These are phyloP conservation scores for Blumeria hordei DNA, from an alignment of 2,329 filamentous ascomycete genomes.

Conservation along the genomic window DNA sequence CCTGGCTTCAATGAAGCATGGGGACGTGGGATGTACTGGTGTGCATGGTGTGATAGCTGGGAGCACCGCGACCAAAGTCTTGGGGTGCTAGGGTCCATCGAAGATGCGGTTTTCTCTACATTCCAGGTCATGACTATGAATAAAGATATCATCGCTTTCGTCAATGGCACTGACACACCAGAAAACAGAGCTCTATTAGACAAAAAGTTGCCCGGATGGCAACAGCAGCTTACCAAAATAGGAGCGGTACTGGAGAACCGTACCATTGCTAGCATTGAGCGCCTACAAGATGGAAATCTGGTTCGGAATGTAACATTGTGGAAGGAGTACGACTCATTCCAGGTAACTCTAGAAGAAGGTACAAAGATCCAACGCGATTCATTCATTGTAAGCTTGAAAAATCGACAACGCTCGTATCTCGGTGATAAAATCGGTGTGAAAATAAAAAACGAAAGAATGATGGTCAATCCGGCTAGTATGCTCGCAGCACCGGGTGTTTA, in stretches of 20 bases:
- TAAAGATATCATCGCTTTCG: background rate
- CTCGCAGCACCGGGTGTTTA: background rate
- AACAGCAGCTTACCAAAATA: background rate
- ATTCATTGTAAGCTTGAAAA: background rate
- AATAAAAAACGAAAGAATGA: background rate
- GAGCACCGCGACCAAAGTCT: background rate
- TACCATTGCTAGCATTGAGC: background rate
- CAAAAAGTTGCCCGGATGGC: background rate
- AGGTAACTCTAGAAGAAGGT: background rate
- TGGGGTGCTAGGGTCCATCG: background rate
- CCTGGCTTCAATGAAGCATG: background rate
- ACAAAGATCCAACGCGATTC: background rate
- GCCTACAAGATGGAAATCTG: background rate
- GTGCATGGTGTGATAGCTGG: background rate
- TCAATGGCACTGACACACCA: background rate
- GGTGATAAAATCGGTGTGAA: background rate
- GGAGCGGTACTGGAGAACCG: background rate
- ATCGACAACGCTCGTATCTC: background rate
- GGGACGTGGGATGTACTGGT: conserved; percentile 1
- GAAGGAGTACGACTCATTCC: background rate
- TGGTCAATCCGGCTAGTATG: background rate
- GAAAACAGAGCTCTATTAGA: background rate
- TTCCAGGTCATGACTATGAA: background rate
- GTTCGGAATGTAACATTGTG: background rate
- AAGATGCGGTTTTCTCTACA: background rate